Percentiles rank a stretch among this genome's conserved stretches.
phyloP scores from a whole-genome alignment of 2,329 filamentous ascomycete genomes.

The Microsporum ferrugineum region DNA sequence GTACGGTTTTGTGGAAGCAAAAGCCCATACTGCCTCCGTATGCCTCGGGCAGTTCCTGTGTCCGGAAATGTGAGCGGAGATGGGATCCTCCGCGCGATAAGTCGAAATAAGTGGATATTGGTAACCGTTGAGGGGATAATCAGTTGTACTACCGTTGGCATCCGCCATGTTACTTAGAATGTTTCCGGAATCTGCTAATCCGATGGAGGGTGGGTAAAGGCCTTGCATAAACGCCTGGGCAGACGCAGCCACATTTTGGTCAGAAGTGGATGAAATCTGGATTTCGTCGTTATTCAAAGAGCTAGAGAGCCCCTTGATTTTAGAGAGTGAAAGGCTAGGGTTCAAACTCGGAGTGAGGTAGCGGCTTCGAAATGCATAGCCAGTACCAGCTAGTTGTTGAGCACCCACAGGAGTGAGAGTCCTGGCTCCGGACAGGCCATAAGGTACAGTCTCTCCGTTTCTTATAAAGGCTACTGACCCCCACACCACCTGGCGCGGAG shows the following conservation, averaged over 20 bases:
- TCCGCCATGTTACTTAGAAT: constrained; percentile 29
- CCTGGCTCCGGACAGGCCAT: constrained; percentile 22
- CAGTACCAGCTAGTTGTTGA: constrained; percentile 41
- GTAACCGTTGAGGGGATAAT: constrained; percentile 44
- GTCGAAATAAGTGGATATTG: constrained; percentile 45
- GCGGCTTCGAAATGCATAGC: constrained; percentile 41
- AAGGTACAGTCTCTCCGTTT: constrained; percentile 45
- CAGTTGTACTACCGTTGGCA: constrained; percentile 37
- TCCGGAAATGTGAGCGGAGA: constrained; percentile 42
- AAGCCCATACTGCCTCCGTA: constrained; percentile 28
- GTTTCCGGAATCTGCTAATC: constrained; percentile 24
- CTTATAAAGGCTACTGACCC: constrained; percentile 44
- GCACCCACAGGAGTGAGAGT: constrained; percentile 44
- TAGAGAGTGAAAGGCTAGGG: constrained; percentile 21
- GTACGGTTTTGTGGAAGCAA: constrained; percentile 26
- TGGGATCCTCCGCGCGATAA: constrained; percentile 36
- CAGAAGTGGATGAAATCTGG: constrained; percentile 37
- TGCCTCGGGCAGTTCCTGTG: constrained; percentile 35
- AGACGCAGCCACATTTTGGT: constrained; percentile 40
- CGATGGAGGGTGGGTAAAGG: constrained; percentile 43
- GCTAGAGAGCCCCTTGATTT: constrained; percentile 36
- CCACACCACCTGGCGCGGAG: constrained; percentile 30
- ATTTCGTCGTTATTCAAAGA: constrained; percentile 39
- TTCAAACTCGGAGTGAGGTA: constrained; percentile 35
- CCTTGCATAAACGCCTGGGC: constrained; percentile 53